These are phyloP conservation scores for Saccharomycopsis sp. DNA, from an alignment of 805 yeast genomes.

Conservation along the genomic window DNA sequence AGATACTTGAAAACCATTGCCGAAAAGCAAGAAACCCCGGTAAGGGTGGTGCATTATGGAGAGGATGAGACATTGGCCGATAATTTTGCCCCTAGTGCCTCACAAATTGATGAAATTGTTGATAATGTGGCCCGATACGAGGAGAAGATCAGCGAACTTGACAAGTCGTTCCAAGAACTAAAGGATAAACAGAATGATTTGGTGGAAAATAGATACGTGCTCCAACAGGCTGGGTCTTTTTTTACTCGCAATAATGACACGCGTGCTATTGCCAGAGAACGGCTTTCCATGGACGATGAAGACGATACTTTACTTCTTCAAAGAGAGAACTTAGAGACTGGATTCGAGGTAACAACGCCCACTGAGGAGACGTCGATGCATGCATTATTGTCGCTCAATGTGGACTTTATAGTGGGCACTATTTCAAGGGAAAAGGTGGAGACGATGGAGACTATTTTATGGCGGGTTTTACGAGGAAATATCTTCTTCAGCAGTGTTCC, in stretches of 20 bases:
- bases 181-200: conserved; percentile 56
- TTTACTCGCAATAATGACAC: conserved; percentile 34
- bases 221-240: conserved; percentile 42
- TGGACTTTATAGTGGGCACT: conserved; percentile 70
- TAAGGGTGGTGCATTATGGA: conserved; percentile 29
- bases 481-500: conserved; percentile 70
- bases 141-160: conserved; percentile 64
- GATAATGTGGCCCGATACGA: conserved; percentile 63
- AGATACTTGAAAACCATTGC: conserved; percentile 48
- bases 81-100: conserved; percentile 36
- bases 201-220: conserved; percentile 63
- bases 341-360: conserved; percentile 22
- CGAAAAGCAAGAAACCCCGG: conserved; percentile 39
- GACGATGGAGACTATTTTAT: conserved; percentile 71
- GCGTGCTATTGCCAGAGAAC: conserved; percentile 22
- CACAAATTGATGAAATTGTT: conserved; percentile 66
- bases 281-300: conserved; percentile 31
- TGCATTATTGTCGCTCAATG: conserved; percentile 28
- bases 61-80: conserved; percentile 33
- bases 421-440: conserved; percentile 64
- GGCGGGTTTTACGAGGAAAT: conserved; percentile 94
- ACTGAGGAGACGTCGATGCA: not conserved
- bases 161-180: conserved; percentile 60
- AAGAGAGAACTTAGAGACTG: conserved; percentile 32
- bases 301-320: conserved; percentile 35